Base-by-base conservation (phyloP, 1,284 basidiomycete species). In the Apiotrichum laibachii region DNA sequence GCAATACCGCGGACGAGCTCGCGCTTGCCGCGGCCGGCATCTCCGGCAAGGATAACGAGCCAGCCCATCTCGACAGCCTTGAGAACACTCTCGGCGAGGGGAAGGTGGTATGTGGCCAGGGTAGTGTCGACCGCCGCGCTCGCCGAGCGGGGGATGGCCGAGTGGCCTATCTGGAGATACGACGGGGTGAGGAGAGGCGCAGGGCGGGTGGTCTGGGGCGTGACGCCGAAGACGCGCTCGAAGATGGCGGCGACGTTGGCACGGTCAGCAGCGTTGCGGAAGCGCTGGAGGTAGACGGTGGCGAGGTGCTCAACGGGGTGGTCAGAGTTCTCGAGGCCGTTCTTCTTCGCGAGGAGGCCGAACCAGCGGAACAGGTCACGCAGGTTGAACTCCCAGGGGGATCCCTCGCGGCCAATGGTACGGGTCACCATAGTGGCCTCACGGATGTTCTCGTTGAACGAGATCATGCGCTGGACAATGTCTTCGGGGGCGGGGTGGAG, bases 381-480 rank as follows among this genome's bases (percentile, higher is more conserved):
- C 54, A 99, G 81, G 73, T 99, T 99, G 82, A 99, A 98, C 73
- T 99, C 96, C 96, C 96, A 99, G 1, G 96, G 96, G 53, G 86
- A 84, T 11, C 96, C 96, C 62, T 89, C 86, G 48, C 86, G 83
- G 7, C 86, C 94, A 71, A 98, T 92, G 1, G 82, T 69, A 34
- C 85, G 84, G 57, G 84, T 84, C 34, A 85, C 74, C 67, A 86
- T 85, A 5, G 89, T 85, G 65, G 88, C 86, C 21, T 87, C 81
- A 60, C 88, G 86, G 53, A 99, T 81, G 11, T 80, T 79, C 60
- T 83, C 80, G 73, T 94, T 98, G 82, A 90, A 98, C 0, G 80
- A 68, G 60, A 99, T 91, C 91, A 99, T 97, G 45, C 80, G 79
- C 50, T 82, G 80, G 22, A 97, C 79, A 9, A 83, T 71, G 2